Base-by-base conservation (phyloP, 2,329 filamentous ascomycete species). In the Alternaria conjuncta region DNA sequence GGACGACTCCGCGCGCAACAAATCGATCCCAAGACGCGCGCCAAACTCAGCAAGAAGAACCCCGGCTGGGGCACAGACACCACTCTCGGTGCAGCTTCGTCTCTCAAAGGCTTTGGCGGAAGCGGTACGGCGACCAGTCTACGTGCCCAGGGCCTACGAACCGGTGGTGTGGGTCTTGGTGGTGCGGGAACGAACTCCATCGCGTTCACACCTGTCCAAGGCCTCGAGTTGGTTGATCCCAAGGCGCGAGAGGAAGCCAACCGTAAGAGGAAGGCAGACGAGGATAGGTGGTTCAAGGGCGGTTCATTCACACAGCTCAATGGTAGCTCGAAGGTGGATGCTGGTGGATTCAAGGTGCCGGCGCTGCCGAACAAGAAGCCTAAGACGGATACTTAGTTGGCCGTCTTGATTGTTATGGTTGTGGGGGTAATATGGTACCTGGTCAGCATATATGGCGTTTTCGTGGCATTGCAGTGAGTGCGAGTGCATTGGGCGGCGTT, bases 221-320 rank as follows among this genome's bases (percentile, higher is more conserved):
- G 96, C 2, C 85, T 99, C 43, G 95, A 99, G 83, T 87, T 99
- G 12, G 94, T 98, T 7, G 95, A 98, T 78, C 96, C 96, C 21
- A 97, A 96, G 84, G 88, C 92, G 61, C 90, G 94, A 71, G 92
- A 93, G 8, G 94, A 97, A 82, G 87, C 97, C 78, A 94, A 87
- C 76, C 87, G 93, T 72, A 98, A 98, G 84, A 86, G 94, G 67
- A 96, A 97, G 79, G 94, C 93, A 1, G 96, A 98, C 68, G 93
- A 97, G 78, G 95, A 98, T 77, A 86, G 93, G 41, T 99, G 94
- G 91, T 99, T 99, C 84, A 97, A 96, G 81, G 92, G 93, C 50
- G 96, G 96, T n/a, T 94, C 93, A 0, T 99, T 99, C 76, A 97
- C 96, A 9, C 94, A 97, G 79, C 87, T 97, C 60, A 89, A 89